Evolutionary conservation across 2,329 filamentous ascomycete genomes (phyloP), one percentile per base, ranked within the genome.

Genomic region (Beauveria rudraprayagi): DNA sequence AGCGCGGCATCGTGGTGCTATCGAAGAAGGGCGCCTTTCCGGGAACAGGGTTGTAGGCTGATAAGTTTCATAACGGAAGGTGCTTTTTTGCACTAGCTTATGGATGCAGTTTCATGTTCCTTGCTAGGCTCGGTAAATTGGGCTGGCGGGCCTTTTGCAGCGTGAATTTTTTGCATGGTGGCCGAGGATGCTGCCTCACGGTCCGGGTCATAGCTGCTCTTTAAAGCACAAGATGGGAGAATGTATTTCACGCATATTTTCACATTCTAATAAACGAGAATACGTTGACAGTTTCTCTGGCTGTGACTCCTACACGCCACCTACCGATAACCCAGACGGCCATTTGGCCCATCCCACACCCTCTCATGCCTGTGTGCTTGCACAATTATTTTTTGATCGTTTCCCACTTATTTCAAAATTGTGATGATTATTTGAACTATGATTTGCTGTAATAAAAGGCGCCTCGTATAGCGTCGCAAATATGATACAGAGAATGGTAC

Each of bases 1-100:
- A 96, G 67, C 86, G 90, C 67, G 89, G 89, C 40, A 92, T 92
- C 66, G 89, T 99, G 30, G 94, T 99, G 22, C 77, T 99, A 61
- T 97, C 91, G 73, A 97, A 97, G 75, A 89, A 84, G 62, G 91
- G 90, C 46, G 93, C 94, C 2, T 99, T 99, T 70, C 94, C 95
- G 0, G 92, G 92, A 26, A 97, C 95, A 26, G 90, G 90, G 19
- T 76, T 88, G 53, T 88, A 73, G 60, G 46, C 34, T 48, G 5
- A 28, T 28, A n/a, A 55, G 14, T 41, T 22, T 30, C 11, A 52
- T n/a, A 26, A 34, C 7, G 44, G 40, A 44, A 11, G 22, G 19
- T 44, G 53, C 8, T 19, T 19, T 10, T 52, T 30, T 43, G 51
- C 17, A 51, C 43, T 48, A 57, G 30, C 9, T n/a, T 9, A 16